phyloP scores from a whole-genome alignment of 805 yeast species.

The Candida railenensis region DNA sequence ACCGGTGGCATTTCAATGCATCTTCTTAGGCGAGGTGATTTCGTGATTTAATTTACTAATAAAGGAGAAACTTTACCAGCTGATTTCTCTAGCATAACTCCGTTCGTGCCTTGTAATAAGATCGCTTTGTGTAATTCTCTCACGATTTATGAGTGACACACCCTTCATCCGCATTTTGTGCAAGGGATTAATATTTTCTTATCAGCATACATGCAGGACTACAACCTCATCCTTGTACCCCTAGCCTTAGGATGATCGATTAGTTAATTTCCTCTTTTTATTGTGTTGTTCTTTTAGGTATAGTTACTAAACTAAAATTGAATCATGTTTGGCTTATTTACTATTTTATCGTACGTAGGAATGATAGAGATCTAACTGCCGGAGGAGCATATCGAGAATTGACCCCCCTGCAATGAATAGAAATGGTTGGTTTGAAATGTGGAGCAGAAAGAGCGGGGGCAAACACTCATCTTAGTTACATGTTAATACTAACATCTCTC shows the following conservation, averaged over 20 bases:
- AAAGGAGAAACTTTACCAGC: background rate
- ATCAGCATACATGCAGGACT: constrained; percentile 1
- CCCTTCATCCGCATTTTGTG: background rate
- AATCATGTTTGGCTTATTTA: constrained; percentile 16
- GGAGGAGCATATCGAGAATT: too few relatives aligned
- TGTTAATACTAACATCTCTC: constrained; percentile 3
- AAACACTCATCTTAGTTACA: background rate
- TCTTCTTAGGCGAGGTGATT: too few relatives aligned
- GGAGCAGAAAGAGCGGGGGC: too few relatives aligned
- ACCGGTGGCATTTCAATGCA: too few relatives aligned
- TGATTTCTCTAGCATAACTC: too few relatives aligned
- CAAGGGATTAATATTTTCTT: background rate
- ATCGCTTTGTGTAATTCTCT: background rate
- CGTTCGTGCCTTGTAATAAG: too few relatives aligned
- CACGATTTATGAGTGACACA: background rate
- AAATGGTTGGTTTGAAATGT: too few relatives aligned
- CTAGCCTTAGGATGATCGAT: background rate
- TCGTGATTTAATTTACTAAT: background rate
- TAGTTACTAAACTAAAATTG: background rate
- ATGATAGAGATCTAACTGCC: background rate
- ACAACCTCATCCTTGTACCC: background rate
- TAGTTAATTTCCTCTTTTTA: background rate
- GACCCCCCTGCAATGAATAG: too few relatives aligned
- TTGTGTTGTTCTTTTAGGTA: background rate
- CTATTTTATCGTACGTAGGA: constrained; percentile 17